Conservation (phyloP, 2,329 filamentous ascomycete genomes). For the Paecilomyces sp. region DNA sequence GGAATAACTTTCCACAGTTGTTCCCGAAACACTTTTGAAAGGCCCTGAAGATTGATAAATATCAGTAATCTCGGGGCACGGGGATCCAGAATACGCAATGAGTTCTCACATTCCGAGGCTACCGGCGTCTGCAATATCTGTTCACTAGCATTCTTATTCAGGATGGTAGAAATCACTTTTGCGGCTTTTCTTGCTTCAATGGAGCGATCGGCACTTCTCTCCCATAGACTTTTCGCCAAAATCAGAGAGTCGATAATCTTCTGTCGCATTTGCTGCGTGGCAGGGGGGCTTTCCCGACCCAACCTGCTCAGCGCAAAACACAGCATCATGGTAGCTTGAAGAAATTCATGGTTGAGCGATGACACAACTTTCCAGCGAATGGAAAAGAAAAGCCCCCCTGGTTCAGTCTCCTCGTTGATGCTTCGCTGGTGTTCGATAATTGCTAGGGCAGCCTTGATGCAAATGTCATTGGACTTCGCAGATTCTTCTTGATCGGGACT, state of each 20-base stretch:
- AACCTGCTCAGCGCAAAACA: slow-evolving; percentile 5
- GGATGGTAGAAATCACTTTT: slow-evolving; percentile 1
- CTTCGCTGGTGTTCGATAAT: slow-evolving; percentile 54
- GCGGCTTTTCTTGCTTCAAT: slow-evolving; percentile 4
- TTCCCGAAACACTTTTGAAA: too few species aligned
- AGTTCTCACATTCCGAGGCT: too few species aligned
- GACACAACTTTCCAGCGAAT: slow-evolving; percentile 4
- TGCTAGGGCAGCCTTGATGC: slow-evolving; percentile 39
- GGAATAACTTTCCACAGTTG: too few species aligned
- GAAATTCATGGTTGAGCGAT: slow-evolving; percentile 5
- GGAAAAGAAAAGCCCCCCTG: slow-evolving; percentile 4
- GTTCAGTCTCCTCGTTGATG: slow-evolving; percentile 17
- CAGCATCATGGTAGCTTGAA: slow-evolving; percentile 7
- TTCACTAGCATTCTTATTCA: background rate
- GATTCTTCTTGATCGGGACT: background rate
- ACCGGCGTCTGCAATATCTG: too few species aligned
- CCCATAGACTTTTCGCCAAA: slow-evolving; percentile 2
- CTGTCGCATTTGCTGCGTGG: background rate
- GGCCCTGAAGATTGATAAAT: too few species aligned
- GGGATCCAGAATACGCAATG: too few species aligned
- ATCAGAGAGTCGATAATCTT: slow-evolving; percentile 3
- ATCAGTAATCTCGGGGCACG: too few species aligned
- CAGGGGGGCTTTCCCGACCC: background rate
- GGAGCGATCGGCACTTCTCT: background rate
- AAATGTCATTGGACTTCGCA: too few species aligned